A percentile compares a stretch with the other conserved stretches of the same genome.
Evolutionary conservation across 2,329 filamentous ascomycete genomes (phyloP).

Genomic region (Ciborinia camelliae): DNA sequence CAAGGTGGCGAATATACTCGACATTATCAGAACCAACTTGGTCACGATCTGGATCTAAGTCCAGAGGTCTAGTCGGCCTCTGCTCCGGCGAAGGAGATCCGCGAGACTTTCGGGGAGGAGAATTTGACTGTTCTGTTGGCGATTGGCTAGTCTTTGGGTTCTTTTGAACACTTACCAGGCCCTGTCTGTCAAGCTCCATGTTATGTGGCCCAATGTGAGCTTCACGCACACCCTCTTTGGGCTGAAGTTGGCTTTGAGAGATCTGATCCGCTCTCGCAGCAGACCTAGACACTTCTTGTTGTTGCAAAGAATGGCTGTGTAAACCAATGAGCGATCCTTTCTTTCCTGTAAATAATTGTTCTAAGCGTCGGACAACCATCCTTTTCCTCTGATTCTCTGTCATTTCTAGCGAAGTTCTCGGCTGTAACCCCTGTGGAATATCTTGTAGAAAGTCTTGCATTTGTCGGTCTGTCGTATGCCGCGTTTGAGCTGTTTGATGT

Average conservation of each 20-base stretch:
- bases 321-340: conserved; percentile 39
- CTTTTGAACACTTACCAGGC: conserved; percentile 4
- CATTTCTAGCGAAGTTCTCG: conserved; percentile 55
- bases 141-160: conserved; percentile 29
- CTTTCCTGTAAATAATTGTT: conserved; percentile 79
- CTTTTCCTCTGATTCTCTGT: conserved; percentile 74
- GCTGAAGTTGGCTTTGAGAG: conserved; percentile 25
- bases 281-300: conserved; percentile 53
- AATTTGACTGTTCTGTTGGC: conserved; percentile 14
- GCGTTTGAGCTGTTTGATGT: conserved; percentile 11
- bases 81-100: conserved; percentile 55
- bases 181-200: conserved; percentile 25
- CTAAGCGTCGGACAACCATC: conserved; percentile 69
- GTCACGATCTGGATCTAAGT: conserved; percentile 73
- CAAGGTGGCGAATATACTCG: conserved; percentile 73
- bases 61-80: conserved; percentile 70
- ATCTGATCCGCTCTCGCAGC: conserved; percentile 43
- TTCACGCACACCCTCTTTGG: conserved; percentile 41
- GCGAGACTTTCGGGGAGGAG: conserved; percentile 18
- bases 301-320: conserved; percentile 32
- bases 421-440: conserved; percentile 66
- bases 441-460: conserved; percentile 69
- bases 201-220: conserved; percentile 39
- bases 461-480: conserved; percentile 48
- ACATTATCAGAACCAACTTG: conserved; percentile 76